Evolutionary conservation across 1,284 basidiomycete genomes (phyloP).

Genomic region (Hemileia vastatrix): DNA sequence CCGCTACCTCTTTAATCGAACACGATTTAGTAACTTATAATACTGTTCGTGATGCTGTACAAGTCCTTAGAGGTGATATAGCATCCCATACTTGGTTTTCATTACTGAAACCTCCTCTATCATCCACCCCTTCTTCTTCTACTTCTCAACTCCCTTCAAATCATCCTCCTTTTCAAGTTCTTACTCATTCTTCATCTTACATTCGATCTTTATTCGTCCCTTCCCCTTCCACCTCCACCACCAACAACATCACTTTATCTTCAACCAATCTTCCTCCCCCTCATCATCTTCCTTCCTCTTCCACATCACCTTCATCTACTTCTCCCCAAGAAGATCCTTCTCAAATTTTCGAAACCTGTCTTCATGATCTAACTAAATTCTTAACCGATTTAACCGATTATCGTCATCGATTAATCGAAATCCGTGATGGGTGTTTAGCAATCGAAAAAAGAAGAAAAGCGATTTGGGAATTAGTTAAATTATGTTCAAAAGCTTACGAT

Average conservation of each 20-base stretch:
- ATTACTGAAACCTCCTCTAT: neutral
- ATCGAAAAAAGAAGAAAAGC: constrained; percentile 18
- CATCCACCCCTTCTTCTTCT: neutral
- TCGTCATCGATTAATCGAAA: constrained; percentile 2
- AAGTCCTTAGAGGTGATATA: constrained; percentile 13
- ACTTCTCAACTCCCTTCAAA: neutral
- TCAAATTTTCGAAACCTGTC: neutral
- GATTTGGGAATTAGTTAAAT: constrained; percentile 10
- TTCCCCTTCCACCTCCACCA: too few species aligned
- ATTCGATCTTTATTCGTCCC: constrained; percentile 3
- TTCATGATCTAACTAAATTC: neutral
- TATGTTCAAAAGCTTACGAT: neutral
- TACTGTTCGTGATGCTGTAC: constrained; percentile 1
- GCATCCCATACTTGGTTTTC: neutral
- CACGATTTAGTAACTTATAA: constrained; percentile 2
- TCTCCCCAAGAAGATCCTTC: neutral
- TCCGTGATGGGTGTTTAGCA: constrained; percentile 12
- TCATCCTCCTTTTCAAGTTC: constrained; percentile 3
- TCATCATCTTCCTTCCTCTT: neutral
- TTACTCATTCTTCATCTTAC: constrained; percentile 1
- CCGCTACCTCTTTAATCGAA: constrained; percentile 10
- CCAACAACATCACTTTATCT: neutral
- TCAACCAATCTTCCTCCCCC: neutral
- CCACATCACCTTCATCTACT: neutral
- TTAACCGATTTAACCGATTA: constrained; percentile 13